Base-by-base conservation (phyloP, 768 basidiomycete species). In the Albatrellus ellisii region DNA sequence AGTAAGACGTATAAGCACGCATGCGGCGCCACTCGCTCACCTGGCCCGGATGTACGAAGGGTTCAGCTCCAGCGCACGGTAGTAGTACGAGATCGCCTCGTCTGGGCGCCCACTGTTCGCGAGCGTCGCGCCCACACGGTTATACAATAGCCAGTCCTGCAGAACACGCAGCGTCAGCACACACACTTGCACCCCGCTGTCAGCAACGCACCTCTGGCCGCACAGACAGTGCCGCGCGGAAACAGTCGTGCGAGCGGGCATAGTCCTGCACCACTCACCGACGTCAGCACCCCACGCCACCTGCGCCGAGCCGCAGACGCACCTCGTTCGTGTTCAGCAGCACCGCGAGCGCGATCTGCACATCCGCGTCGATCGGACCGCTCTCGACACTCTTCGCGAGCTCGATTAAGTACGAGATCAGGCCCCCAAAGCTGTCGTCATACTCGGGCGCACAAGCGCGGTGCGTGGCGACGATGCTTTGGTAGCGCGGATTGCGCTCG, bases 341-440 rank as follows among this genome's bases (percentile, higher is more conserved):
- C 28, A 98, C 83, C 4, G 90, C 94, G 38, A 99, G 68, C 4
- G 90, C 95, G 37, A 98, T 77, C 62, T 99, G 95, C 22, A 92
- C 78, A 58, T 99, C 94, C 7, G 94, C 80, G 58, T 99, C 95
- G 18, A 98, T 71, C 40, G 68, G 68, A 3, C 69, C 73, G 29
- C 62, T 66, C 15, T 24, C 27, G 11, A 63, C 63, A 48, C 66
- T 67, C 51, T 77, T 67, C 29, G 80, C 92, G 72, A 97, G 81
- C 12, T 65, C 67, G 49, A 98, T 86, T 53, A 98, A 62, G 52
- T 78, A 77, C n/a, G 77, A 65, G 22, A 88, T 76, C 50, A 97
- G 59, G 26, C 67, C 59, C 21, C 62, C 52, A 55, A 75, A 75
- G 33, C 60, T 62, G 46, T 72, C 64, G 4, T 50, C 42, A n/a